Base-by-base conservation (phyloP, 2,329 filamentous ascomycete species). In the Pseudogymnoascus sp. region DNA sequence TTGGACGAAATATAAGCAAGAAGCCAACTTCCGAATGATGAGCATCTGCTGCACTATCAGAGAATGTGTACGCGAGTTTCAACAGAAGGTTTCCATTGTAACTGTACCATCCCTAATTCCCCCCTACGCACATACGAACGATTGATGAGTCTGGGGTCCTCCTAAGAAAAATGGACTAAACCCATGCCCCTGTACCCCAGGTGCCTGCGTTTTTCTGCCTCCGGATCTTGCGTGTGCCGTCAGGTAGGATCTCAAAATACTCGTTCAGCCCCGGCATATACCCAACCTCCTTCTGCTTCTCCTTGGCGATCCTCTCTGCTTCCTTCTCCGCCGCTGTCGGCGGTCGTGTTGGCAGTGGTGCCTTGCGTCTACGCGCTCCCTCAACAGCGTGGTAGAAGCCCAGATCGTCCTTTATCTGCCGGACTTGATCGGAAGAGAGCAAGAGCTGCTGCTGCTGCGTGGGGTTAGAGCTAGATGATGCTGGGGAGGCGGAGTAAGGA, bases 401-500 rank as follows among this genome's bases (percentile, higher is more conserved):
- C 28, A 61, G 34, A 19, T 61, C 60, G 13, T 61, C 56, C 26
- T 59, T 56, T 30, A 61, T 59, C n/a, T 41, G 21, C 10, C 60
- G 35, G 15, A 61, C 37, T 41, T 61, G 60, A 30, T 61, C 60
- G 28, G n/a, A 28, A 18, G 34, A 58, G 26, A 61, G 56, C 8
- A n/a, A 30, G 9, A 37, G 60, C 21, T 58, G 23, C n/a, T 23
- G 23, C 13, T 15, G 10, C 60, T 18, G 26, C 38, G 55, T 45
- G 56, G 57, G 55, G 28, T 52, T 26, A 2, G 12, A 19, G n/a
- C 21, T 52, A 30, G 58, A 19, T 18, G n/a, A 23, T 21, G 21
- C 15, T 23, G 15, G 21, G 18, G 59, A 23, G 18, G 18, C 12
- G n/a, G 19, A 23, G 45, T 59, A 58, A 38, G 37, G 37, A 38